Evolutionary conservation across 2,329 filamentous ascomycete genomes (phyloP).

Genomic region (Aspergillus tamarii): DNA sequence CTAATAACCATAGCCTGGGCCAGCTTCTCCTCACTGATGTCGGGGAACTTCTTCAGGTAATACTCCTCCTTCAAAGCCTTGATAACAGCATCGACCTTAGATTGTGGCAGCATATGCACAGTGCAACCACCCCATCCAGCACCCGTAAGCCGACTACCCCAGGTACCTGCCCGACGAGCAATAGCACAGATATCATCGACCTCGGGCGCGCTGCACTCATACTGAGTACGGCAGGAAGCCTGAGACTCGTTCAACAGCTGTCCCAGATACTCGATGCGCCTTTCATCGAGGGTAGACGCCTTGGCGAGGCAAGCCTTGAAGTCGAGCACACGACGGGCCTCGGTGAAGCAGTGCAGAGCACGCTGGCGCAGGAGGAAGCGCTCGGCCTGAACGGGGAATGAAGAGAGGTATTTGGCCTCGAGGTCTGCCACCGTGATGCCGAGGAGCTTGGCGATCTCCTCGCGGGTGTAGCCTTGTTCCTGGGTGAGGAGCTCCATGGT

Average conservation of each 20-base stretch:
- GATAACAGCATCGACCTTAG: constrained; percentile 78
- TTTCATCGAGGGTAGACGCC: constrained; percentile 59
- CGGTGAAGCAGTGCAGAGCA: constrained; percentile 85
- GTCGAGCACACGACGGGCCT: constrained; percentile 81
- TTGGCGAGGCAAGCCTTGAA: constrained; percentile 76
- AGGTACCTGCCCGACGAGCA: constrained; percentile 75
- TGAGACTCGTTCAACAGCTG: constrained; percentile 88
- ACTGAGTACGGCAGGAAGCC: constrained; percentile 80
- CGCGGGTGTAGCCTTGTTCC: constrained; percentile 83
- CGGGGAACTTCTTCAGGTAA: constrained; percentile 72
- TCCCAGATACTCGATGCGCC: constrained; percentile 74
- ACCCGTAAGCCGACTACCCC: constrained; percentile 84
- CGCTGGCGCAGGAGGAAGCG: constrained; percentile 86
- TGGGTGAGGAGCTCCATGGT: constrained; percentile 72
- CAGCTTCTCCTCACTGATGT: constrained; percentile 72
- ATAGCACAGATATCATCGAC: constrained; percentile 87
- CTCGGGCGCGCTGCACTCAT: constrained; percentile 90
- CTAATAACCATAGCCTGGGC: constrained; percentile 84
- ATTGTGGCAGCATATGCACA: constrained; percentile 85
- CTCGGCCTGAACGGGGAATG: constrained; percentile 86
- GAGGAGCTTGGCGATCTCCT: constrained; percentile 77
- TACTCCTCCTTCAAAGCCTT: constrained; percentile 79
- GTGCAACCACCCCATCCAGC: constrained; percentile 97
- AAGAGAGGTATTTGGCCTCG: constrained; percentile 77
- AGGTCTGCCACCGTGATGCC: constrained; percentile 71